phyloP scores from a whole-genome alignment of 371 early-diverging fungal genomes.

The Conidiobolus incongruus region DNA sequence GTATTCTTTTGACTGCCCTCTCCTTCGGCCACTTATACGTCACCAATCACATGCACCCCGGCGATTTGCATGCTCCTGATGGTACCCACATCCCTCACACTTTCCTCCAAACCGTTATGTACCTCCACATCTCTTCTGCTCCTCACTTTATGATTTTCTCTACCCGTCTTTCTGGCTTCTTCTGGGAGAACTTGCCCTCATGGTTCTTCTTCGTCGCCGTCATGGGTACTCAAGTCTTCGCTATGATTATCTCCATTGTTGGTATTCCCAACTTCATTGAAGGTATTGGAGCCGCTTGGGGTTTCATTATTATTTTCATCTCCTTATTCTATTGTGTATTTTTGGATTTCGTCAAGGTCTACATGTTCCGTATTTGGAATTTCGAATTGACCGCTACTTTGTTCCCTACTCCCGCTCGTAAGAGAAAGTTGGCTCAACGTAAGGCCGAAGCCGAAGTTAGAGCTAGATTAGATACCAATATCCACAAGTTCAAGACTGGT shows the following conservation, averaged over 20 bases:
- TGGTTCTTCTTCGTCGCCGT: slow-evolving; percentile 55
- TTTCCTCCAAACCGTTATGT: slow-evolving; percentile 46
- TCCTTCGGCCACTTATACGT: slow-evolving; percentile 53
- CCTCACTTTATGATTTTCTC: slow-evolving; percentile 94
- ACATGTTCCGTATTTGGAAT: slow-evolving; percentile 37
- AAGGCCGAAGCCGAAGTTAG: too few relatives aligned
- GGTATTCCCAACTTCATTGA: slow-evolving; percentile 28
- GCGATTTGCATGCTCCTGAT: too few relatives aligned
- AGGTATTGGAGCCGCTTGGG: slow-evolving; percentile 24
- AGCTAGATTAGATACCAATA: too few relatives aligned
- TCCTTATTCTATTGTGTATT: slow-evolving; percentile 36
- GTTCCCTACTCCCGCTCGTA: slow-evolving; percentile 35
- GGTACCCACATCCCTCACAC: too few relatives aligned
- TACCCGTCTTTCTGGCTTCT: slow-evolving; percentile 67
- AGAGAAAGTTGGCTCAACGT: slow-evolving; percentile 31
- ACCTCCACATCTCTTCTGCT: slow-evolving; percentile 63
- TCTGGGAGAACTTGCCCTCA: too few relatives aligned
- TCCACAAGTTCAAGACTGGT: too few relatives aligned
- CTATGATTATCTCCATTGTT: slow-evolving; percentile 64
- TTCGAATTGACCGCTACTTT: slow-evolving; percentile 45
- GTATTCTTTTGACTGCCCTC: slow-evolving; percentile 28
- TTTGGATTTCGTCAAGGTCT: slow-evolving; percentile 58
- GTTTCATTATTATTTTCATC: slow-evolving; percentile 19
- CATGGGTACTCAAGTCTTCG: slow-evolving; percentile 76
- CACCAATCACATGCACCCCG: slow-evolving; percentile 17